Base-by-base conservation (phyloP, 331 rosid genomes). In the Malus hybrid region DNA sequence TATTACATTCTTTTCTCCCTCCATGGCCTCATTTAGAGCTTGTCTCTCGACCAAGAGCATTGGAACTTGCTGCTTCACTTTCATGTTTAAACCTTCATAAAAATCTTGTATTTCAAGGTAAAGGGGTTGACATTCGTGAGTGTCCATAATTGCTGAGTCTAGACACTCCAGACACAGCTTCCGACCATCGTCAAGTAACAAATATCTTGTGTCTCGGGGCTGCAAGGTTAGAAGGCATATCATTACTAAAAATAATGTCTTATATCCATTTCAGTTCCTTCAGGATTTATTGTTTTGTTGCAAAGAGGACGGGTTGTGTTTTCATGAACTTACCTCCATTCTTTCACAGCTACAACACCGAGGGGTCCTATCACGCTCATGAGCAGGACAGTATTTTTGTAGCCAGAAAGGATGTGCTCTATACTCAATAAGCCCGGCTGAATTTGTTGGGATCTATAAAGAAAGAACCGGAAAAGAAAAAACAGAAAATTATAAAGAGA, bases 21-120 rank as follows among this genome's bases (percentile, higher is more conserved):
- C 96, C 91, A 88, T 87, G 79, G 97, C 96, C 75, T 84, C 93
- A 24, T 93, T 93, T 71, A 93, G 83, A 54, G 98, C 97, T 82
- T 89, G 93, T 68, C 96, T 93, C 82, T 91, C 97, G 7, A 93
- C 98, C 89, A 93, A 81, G 83, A 88, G 88, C 97, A 93, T 88
- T 20, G 98, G 98, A 71, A 93, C 56, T 78, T 88, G 87, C 88
- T 93, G 98, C 74, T 86, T 90, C 54, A 93, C 83, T 86, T 93
- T 91, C 98, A 93, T 91, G 67, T 89, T 75, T 57, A 93, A 82
- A 48, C 96, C 93, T 82, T 87, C 93, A 14, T 85, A 93, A 85
- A 88, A 93, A 11, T 88, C 88, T 84, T 84, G 94, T 73, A 93
- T 89, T 80, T 93, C 97, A 66, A 83, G 89, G 83, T 89, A 87